Evolutionary conservation across 192 early-diverging fungal genomes (phyloP).

Genomic region (Podochytrium sp.): DNA sequence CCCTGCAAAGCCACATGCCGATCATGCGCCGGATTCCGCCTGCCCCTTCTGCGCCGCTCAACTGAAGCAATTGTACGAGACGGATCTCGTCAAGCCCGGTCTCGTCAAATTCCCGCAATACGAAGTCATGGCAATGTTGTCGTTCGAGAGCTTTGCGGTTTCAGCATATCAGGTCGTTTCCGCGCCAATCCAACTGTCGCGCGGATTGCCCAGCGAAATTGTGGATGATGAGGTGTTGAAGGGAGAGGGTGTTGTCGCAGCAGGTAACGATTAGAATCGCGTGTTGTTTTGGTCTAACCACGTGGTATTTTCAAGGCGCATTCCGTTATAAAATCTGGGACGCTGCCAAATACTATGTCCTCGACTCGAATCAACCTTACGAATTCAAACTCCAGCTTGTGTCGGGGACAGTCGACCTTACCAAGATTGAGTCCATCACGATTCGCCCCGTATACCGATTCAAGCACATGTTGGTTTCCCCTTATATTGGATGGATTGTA

Average conservation of each 20-base stretch:
- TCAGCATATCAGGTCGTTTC: slow-evolving; percentile 23
- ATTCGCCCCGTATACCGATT: slow-evolving; percentile 17
- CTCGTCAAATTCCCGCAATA: slow-evolving; percentile 16
- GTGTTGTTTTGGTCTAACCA: neutral
- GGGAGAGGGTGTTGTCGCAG: slow-evolving; percentile 9
- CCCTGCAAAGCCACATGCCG: neutral
- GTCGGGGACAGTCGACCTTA: neutral
- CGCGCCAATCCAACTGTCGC: neutral
- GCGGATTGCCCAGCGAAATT: neutral
- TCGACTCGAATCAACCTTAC: neutral
- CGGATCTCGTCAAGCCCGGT: neutral
- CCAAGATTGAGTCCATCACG: neutral
- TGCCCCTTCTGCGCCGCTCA: neutral
- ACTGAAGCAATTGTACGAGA: neutral
- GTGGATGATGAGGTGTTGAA: neutral
- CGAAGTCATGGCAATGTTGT: slow-evolving; percentile 30
- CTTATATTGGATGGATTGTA: neutral
- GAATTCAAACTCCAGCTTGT: slow-evolving; percentile 19
- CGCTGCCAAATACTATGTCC: slow-evolving; percentile 16
- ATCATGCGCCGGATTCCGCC: neutral
- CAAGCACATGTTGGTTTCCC: neutral
- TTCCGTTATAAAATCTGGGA: slow-evolving; percentile 27
- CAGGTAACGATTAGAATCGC: neutral
- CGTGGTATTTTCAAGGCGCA: neutral
- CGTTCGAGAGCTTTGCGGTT: slow-evolving; percentile 26